phyloP scores from a whole-genome alignment of 2,329 filamentous ascomycete genomes.

The Microdochium bolleyi region DNA sequence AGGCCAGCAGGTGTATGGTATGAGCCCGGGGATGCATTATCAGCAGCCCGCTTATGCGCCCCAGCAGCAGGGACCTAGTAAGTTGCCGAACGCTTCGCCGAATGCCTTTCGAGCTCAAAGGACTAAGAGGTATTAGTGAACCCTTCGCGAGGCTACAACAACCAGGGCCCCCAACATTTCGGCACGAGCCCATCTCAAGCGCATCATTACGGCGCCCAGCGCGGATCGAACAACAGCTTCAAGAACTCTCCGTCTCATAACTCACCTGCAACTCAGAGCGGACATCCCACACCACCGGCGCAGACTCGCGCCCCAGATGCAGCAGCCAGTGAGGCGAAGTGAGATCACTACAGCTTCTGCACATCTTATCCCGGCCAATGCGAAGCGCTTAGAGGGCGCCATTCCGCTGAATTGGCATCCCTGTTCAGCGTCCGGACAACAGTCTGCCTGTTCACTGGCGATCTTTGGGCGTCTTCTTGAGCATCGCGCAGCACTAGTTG shows the following conservation, averaged over 20 bases:
- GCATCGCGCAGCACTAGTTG: background rate
- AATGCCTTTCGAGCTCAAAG: background rate
- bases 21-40: conserved; percentile 68
- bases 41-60: conserved; percentile 66
- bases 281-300: background rate
- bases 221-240: conserved; percentile 50
- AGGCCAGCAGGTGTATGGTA: conserved; percentile 69
- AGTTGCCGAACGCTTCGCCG: conserved; percentile 28
- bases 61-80: conserved; percentile 67
- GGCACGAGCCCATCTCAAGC: conserved; percentile 58
- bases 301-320: background rate
- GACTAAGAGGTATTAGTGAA: conserved; percentile 35
- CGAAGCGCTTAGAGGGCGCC: background rate
- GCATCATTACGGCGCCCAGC: conserved; percentile 53
- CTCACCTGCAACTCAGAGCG: conserved; percentile 27
- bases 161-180: conserved; percentile 52
- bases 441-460: no score
- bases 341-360: background rate
- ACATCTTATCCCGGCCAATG: background rate
- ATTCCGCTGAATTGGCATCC: background rate
- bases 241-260: conserved; percentile 41
- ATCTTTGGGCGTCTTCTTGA: background rate
- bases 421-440: background rate
- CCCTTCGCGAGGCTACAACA: conserved; percentile 52
- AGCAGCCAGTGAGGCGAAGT: background rate